These are phyloP conservation scores for Geranium brycei DNA, from an alignment of 345 rosid genomes.

Conservation along the genomic window DNA sequence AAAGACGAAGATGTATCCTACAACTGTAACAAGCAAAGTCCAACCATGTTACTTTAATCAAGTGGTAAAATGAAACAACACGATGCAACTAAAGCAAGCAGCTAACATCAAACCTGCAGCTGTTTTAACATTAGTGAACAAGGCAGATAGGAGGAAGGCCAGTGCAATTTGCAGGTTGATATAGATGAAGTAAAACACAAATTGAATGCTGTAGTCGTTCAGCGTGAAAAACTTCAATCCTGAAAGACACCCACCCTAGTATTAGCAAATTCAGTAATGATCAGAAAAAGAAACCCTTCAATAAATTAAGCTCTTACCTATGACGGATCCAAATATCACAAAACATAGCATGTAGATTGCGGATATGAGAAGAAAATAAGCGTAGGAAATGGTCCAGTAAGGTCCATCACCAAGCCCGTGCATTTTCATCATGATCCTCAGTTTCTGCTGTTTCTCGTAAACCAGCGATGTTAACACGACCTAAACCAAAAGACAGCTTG, in stretches of 20 bases:
- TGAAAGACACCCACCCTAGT: conserved; percentile 18
- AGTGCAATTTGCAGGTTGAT: conserved; percentile 73
- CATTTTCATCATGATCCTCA: conserved; percentile 94
- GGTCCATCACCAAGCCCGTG: conserved; percentile 94
- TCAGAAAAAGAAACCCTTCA: neutral
- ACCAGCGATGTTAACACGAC: conserved; percentile 58
- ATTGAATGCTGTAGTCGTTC: conserved; percentile 61
- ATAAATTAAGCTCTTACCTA: conserved; percentile 29
- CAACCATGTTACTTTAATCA: too few species aligned
- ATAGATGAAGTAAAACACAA: conserved; percentile 52
- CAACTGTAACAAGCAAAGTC: conserved; percentile 16
- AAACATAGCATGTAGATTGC: conserved; percentile 46
- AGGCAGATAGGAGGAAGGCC: conserved; percentile 56
- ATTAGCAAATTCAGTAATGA: conserved; percentile 4
- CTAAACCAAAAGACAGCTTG: conserved; percentile 21
- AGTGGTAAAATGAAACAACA: too few species aligned
- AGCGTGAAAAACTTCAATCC: conserved; percentile 65
- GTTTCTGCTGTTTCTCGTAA: conserved; percentile 66
- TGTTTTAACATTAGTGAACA: conserved; percentile 63
- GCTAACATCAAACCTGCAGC: conserved; percentile 44
- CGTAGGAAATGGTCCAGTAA: conserved; percentile 73
- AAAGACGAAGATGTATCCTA: conserved; percentile 50
- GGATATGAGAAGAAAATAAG: conserved; percentile 60
- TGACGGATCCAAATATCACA: conserved; percentile 54
- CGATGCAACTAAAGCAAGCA: too few species aligned